Evolutionary conservation across 768 basidiomycete species (phyloP), one percentile per base, ranked within the genome.

Genomic region (Tylopilus rubrobrunneus): DNA sequence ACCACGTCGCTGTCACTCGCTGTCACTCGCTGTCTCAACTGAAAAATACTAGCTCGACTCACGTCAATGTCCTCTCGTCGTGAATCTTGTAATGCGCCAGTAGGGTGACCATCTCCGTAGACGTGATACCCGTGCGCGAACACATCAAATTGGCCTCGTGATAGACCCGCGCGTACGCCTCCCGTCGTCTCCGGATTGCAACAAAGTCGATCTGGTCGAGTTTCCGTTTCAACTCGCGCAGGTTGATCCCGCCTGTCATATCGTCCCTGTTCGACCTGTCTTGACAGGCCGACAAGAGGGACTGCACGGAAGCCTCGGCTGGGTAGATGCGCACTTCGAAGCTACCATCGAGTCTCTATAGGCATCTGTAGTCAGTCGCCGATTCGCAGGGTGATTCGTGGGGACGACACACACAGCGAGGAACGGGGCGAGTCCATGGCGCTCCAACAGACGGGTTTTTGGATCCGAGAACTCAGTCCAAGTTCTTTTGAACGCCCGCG

Each of bases 71-170:
- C 31, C 92, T 88, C 28, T 82, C 93, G 48, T 91, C 19, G 19
- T 19, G 81, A 57, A 98, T 92, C 68, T 89, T 94, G 73, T 98
- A 86, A 66, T 97, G 96, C 0, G 91, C 87, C 36, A 98, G 74
- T 42, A 98, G 73, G 29, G 88, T 66, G 4, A 98, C 78, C 90
- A 96, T 96, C 45, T 84, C 81, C 1, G 85, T 90, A 75, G 98
- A 98, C 19, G 91, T 87, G 56, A 98, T 92, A 8, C 94, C 93
- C 46, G 82, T 79, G 1, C 77, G 79, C 56, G 86, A 80, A 56
- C 85, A 83, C 4, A 83, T 79, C 33, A 95, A 79, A 58, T 73
- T 74, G 2, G 95, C 94, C 74, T 98, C 96, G 63, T 95, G 89
- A 62, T 87, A 93, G 1, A 98, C 72, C n/a, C 87, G 79, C 59